Percentiles rank a stretch among this genome's conserved stretches.
phyloP scores from a whole-genome alignment of 2,329 filamentous ascomycete genomes.

The Aspergillus pseudoterreus region DNA sequence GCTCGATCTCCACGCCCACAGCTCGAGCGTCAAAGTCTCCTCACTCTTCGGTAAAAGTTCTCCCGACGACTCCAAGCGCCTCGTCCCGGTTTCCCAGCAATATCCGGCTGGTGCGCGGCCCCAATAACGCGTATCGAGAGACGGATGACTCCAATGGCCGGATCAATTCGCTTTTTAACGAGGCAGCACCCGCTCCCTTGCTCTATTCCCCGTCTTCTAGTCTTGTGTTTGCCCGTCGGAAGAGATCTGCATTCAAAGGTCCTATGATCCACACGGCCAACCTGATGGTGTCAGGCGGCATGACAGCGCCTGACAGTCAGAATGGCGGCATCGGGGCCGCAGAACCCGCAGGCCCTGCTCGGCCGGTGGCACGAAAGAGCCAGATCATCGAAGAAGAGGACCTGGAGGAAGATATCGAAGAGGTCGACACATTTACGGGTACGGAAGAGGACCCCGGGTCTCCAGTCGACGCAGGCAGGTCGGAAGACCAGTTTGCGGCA shows the following conservation, averaged over 20 bases:
- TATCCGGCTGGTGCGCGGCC: constrained; percentile 71
- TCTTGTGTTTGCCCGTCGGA: constrained; percentile 45
- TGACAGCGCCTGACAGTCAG: constrained; percentile 31
- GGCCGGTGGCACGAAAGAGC: constrained; percentile 34
- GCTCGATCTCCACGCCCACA: constrained; percentile 65
- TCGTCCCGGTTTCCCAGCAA: constrained; percentile 73
- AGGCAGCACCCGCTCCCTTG: constrained; percentile 33
- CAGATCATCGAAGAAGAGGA: constrained; percentile 46
- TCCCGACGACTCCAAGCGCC: constrained; percentile 80
- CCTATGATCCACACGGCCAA: constrained; percentile 41
- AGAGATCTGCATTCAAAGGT: constrained; percentile 44
- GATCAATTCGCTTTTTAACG: constrained; percentile 35
- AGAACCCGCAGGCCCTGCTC: constrained; percentile 16
- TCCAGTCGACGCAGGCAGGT: constrained; percentile 16
- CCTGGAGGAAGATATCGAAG: constrained; percentile 37
- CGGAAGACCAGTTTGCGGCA: constrained; percentile 8
- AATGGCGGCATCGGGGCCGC: constrained; percentile 23
- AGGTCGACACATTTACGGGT: constrained; percentile 39
- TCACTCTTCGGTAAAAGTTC: constrained; percentile 89
- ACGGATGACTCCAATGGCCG: constrained; percentile 19
- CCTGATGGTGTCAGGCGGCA: constrained; percentile 30
- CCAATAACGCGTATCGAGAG: constrained; percentile 26
- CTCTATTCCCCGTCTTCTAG: constrained; percentile 40
- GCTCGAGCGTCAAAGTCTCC: constrained; percentile 68
- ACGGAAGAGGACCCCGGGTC: constrained; percentile 26